These are phyloP conservation scores for Aphanomyces euteiches DNA, from an alignment of 352 stramenopile genomes.

Conservation along the genomic window DNA sequence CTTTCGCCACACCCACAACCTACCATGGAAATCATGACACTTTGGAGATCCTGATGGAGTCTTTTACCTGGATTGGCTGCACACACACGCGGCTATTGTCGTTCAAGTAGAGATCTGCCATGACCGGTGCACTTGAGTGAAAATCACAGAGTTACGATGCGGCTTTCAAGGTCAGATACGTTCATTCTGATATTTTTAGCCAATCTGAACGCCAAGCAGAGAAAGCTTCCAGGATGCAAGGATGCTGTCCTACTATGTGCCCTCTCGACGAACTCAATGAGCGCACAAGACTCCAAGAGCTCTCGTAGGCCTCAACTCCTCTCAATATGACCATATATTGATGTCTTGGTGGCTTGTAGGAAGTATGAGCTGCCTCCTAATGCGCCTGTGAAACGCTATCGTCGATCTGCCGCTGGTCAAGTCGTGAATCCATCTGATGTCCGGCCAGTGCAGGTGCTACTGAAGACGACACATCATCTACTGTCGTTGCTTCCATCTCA, in stretches of 20 bases:
- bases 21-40: conserved; percentile 3
- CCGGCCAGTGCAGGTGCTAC: conserved; percentile 14
- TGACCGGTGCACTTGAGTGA: background rate
- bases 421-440: conserved; percentile 17
- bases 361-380: conserved; percentile 22
- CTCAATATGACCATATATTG: background rate
- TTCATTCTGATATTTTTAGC: conserved; percentile 1
- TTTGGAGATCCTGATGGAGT: background rate
- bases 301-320: conserved; percentile 14
- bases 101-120: conserved; percentile 27
- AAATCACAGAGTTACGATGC: background rate
- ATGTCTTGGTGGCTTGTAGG: conserved; percentile 1
- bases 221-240: conserved; percentile 7
- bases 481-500: conserved; percentile 18
- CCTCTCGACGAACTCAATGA: conserved; percentile 13
- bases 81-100: conserved; percentile 19
- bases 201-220: background rate
- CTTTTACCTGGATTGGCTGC: conserved; percentile 26
- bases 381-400: conserved; percentile 25
- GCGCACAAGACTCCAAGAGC: conserved; percentile 15
- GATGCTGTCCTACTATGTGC: conserved; percentile 10
- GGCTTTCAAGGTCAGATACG: background rate
- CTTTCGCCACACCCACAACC: conserved; percentile 28
- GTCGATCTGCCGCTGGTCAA: conserved; percentile 17
- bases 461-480: conserved; percentile 20